A percentile compares a stretch with the other conserved stretches of the same genome.
These are phyloP conservation scores for Ricinus communis DNA, from an alignment of 345 rosid species.

Conservation along the genomic window DNA sequence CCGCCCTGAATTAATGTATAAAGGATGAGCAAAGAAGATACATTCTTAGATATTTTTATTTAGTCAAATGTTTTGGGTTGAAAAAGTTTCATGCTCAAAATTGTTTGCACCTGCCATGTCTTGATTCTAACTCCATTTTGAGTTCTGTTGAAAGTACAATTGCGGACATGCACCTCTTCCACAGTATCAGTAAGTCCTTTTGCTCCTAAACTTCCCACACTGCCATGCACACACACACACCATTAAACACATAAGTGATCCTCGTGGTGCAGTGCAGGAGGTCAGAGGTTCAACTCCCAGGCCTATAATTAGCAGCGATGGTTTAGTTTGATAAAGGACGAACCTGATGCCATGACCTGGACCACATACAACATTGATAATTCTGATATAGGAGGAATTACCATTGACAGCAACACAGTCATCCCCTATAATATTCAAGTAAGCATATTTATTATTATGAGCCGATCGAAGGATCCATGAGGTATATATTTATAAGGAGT, in stretches of 20 bases:
- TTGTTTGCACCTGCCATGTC: constrained; percentile 28
- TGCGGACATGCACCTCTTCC: constrained; percentile 8
- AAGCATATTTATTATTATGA: too few species aligned
- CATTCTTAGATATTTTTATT: neutral
- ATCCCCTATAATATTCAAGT: constrained; percentile 37
- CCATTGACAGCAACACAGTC: constrained; percentile 51
- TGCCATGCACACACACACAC: neutral
- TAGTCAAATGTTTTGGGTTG: too few species aligned
- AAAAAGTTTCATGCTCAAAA: too few species aligned
- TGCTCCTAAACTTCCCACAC: constrained; percentile 21
- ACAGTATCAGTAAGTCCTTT: constrained; percentile 4
- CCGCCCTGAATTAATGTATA: constrained; percentile 26
- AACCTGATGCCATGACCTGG: constrained; percentile 73
- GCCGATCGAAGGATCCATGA: too few species aligned
- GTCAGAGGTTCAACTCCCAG: too few species aligned
- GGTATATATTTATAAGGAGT: too few species aligned
- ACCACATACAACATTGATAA: constrained; percentile 47
- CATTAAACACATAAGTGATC: too few species aligned
- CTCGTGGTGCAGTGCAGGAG: too few species aligned
- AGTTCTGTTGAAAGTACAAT: constrained; percentile 9
- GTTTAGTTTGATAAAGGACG: neutral
- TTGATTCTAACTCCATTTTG: constrained; percentile 21
- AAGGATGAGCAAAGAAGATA: neutral
- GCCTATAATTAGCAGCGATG: too few species aligned
- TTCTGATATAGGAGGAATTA: constrained; percentile 22